Base-by-base conservation (phyloP, 345 rosid genomes). In the Hypericum perforatum region DNA sequence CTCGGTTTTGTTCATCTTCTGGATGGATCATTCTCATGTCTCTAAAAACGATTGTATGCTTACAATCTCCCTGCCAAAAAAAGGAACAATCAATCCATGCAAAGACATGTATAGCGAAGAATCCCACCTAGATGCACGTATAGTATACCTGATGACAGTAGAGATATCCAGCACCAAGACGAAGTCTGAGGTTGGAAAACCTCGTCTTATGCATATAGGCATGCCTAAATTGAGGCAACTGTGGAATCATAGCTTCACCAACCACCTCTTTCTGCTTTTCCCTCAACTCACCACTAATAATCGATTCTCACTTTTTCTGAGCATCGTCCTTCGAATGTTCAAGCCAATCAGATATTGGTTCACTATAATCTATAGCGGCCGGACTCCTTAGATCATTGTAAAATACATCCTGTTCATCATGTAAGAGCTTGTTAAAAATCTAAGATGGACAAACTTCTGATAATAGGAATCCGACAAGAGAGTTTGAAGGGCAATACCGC, bases 21-120 rank as follows among this genome's bases (percentile, higher is more conserved):
- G n/a, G n/a, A n/a, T n/a, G n/a, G n/a, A n/a, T n/a, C n/a, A n/a
- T n/a, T n/a, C n/a, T n/a, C n/a, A n/a, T n/a, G n/a, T n/a, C 97
- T 42, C 90, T 57, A 41, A 92, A 75, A 53, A 87, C 84, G 41
- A 91, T 58, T 55, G 72, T 74, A 73, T 91, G 96, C 76, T 80
- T 88, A 78, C 98, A 88, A 45, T 70, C 84, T 53, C 98, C 96
- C 98, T 88, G 75, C 5, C 42, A 4, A 53, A 45, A 29, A 43
- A 39, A 45, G 13, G 52, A 38, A 41, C 16, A 42, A 6, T 14
- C 13, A 57, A 53, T 43, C 43, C 12, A 44, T 5, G 37, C n/a
- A 11, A 37, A 37, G 11, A 41, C 56, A 8, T 11, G 13, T 38
- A 49, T 47, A 55, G 15, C n/a, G 39, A 37, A 4, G 6, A 0